Evolutionary conservation across 1,284 basidiomycete genomes (phyloP).

Genomic region (Heterobasidion irregulare): DNA sequence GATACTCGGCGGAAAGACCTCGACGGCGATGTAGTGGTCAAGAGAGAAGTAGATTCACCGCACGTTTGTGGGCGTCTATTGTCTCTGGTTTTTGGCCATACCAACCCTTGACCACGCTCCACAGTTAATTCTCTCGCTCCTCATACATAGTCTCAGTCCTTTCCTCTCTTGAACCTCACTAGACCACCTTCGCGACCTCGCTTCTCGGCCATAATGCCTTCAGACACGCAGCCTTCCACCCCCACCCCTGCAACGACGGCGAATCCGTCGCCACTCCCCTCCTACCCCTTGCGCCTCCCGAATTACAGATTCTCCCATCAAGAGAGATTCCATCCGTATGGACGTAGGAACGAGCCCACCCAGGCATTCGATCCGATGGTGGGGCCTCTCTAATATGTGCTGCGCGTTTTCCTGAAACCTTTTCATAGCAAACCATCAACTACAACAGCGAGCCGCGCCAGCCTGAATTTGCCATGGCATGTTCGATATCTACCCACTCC

Average conservation of each 20-base stretch:
- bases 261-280: background rate
- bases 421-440: slow-evolving; percentile 1
- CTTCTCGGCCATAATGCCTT: background rate
- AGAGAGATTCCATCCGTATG: slow-evolving; percentile 10
- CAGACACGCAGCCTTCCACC: background rate
- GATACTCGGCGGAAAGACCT: background rate
- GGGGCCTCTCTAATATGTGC: background rate
- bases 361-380: background rate
- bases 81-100: background rate
- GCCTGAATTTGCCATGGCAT: background rate
- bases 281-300: slow-evolving; percentile 10
- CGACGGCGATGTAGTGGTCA: background rate
- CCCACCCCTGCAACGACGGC: background rate
- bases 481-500: background rate
- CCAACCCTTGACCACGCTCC: background rate
- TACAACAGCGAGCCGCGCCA: background rate
- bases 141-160: too few relatives aligned
- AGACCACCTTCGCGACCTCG: too few relatives aligned
- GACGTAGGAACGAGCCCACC: slow-evolving; percentile 5
- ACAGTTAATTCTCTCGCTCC: background rate
- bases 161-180: too few relatives aligned
- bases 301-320: slow-evolving; percentile 12
- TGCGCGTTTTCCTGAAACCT: background rate
- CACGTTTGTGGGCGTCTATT: background rate
- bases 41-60: background rate